These are phyloP conservation scores for Lepidium aucheri DNA, from an alignment of 345 rosid species.

Conservation along the genomic window DNA sequence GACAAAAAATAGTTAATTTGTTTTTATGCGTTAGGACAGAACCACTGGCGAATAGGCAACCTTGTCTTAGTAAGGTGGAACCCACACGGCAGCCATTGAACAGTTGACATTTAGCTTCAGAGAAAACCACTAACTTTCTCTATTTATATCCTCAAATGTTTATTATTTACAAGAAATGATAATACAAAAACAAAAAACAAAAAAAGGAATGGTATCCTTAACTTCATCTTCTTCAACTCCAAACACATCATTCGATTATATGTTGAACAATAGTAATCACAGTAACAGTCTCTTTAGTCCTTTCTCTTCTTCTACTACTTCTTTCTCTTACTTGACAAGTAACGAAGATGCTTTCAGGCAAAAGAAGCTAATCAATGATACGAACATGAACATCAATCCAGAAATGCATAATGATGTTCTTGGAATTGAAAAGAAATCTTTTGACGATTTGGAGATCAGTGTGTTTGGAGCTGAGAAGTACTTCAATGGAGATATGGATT, in stretches of 20 bases:
- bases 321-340: slow-evolving; percentile 35
- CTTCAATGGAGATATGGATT: slow-evolving; percentile 55
- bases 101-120: slow-evolving; percentile 10
- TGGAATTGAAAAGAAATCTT: slow-evolving; percentile 25
- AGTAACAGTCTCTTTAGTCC: slow-evolving; percentile 27
- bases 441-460: slow-evolving; percentile 62
- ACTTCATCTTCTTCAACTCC: slow-evolving; percentile 22
- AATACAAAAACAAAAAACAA: not conserved
- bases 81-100: not conserved
- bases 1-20: slow-evolving; percentile 11
- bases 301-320: slow-evolving; percentile 37
- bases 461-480: slow-evolving; percentile 83
- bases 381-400: slow-evolving; percentile 9
- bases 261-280: slow-evolving; percentile 17
- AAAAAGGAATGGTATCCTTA: not conserved
- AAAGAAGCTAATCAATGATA: slow-evolving; percentile 25
- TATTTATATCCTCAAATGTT: slow-evolving; percentile 8
- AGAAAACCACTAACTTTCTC: slow-evolving; percentile 9
- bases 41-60: slow-evolving; percentile 11
- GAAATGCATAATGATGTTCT: not conserved
- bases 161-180: not conserved
- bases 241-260: slow-evolving; percentile 24
- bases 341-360: slow-evolving; percentile 32
- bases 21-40: slow-evolving; percentile 5
- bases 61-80: not conserved